A percentile compares a stretch with the other conserved stretches of the same genome.
These are phyloP conservation scores for Kalmusia sp. DNA, from an alignment of 2,329 filamentous ascomycete species.

Conservation along the genomic window DNA sequence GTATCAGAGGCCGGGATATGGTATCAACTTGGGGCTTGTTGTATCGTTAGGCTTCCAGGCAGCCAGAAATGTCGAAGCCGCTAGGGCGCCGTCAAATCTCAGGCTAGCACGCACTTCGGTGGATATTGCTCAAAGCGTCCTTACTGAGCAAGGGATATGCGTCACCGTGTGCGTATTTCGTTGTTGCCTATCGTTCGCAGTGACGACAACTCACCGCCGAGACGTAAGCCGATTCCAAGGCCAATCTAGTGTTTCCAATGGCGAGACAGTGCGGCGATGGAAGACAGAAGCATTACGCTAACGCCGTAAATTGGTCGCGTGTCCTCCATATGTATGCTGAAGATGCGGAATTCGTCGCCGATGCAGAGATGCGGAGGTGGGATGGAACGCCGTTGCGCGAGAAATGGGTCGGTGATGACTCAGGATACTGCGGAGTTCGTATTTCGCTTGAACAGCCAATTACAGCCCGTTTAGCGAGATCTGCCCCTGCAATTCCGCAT, in stretches of 20 bases:
- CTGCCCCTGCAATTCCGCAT: background rate
- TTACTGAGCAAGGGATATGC: background rate
- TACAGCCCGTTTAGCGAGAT: too few relatives aligned
- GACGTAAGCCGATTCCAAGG: background rate
- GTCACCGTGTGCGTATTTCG: background rate
- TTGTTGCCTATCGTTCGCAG: background rate
- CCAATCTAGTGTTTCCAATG: background rate
- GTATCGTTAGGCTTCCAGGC: too few relatives aligned
- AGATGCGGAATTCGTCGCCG: slow-evolving; percentile 3
- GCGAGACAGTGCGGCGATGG: background rate
- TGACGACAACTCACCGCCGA: background rate
- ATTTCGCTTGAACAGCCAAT: background rate
- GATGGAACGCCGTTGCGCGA: background rate
- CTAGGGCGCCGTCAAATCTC: too few relatives aligned
- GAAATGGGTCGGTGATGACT: background rate
- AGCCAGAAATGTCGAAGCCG: too few relatives aligned
- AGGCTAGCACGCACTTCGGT: too few relatives aligned
- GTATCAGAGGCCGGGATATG: too few relatives aligned
- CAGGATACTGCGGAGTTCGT: background rate
- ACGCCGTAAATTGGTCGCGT: background rate
- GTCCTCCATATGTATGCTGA: slow-evolving; percentile 1
- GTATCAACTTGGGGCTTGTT: too few relatives aligned
- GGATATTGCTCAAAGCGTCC: too few relatives aligned
- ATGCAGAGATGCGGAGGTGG: background rate
- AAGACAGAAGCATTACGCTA: background rate